Conservation (phyloP, 441 rosid species). For the Aquilaria agallochum region DNA sequence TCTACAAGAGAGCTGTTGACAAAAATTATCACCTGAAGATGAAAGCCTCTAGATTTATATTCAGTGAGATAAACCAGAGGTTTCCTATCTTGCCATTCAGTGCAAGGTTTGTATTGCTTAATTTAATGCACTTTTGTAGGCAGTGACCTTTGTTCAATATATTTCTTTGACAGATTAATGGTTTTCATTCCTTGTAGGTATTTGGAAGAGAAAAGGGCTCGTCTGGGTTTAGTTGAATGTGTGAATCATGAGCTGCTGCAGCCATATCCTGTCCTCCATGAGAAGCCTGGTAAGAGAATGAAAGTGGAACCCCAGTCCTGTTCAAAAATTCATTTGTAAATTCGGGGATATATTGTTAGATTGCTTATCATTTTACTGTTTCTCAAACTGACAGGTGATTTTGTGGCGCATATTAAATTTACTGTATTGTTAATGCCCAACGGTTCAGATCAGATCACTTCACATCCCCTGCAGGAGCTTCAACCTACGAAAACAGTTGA, state of each 20-base stretch:
- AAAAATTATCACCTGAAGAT: conserved; percentile 84
- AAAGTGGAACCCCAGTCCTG: too few species aligned
- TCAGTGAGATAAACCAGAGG: conserved; percentile 82
- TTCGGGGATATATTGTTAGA: too few species aligned
- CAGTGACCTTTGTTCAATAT: not conserved
- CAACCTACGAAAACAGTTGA: conserved; percentile 69
- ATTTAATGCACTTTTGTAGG: not conserved
- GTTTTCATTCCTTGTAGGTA: conserved; percentile 36
- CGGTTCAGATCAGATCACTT: conserved; percentile 86
- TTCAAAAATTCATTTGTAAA: too few species aligned
- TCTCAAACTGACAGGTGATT: conserved; percentile 47
- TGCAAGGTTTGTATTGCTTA: conserved; percentile 48
- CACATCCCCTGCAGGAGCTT: conserved; percentile 77
- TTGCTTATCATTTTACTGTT: too few species aligned
- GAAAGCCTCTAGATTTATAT: conserved; percentile 94
- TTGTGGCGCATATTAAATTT: conserved; percentile 86
- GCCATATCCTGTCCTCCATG: conserved; percentile 91
- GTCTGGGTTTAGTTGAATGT: conserved; percentile 85
- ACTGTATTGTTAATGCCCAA: conserved; percentile 92
- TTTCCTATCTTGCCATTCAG: conserved; percentile 80
- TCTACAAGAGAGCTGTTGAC: conserved; percentile 81
- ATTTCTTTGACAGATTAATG: not conserved
- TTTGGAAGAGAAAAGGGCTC: conserved; percentile 90
- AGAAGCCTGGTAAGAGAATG: conserved; percentile 67
- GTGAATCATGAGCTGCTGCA: conserved; percentile 91